Conservation (phyloP, 2,329 filamentous ascomycete genomes). For the Pyrenophora graminea region DNA sequence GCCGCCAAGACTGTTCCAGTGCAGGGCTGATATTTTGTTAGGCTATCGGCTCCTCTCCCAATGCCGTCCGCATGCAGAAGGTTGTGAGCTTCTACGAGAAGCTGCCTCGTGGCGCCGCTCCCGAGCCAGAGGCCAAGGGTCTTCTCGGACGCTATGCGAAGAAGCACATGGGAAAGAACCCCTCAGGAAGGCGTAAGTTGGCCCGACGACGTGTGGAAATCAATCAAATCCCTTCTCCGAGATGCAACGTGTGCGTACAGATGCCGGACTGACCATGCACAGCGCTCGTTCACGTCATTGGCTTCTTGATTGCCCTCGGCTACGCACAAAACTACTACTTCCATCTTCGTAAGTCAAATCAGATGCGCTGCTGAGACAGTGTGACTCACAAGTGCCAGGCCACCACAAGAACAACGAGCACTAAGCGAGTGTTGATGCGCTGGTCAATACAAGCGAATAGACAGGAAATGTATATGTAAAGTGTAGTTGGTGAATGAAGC, state of each 20-base stretch:
- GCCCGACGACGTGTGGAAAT: conserved; percentile 26
- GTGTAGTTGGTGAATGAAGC: conserved; percentile 44
- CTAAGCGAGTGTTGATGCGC: conserved; percentile 56
- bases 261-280: conserved; percentile 26
- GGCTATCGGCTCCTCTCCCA: conserved; percentile 92
- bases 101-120: conserved; percentile 89
- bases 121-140: conserved; percentile 79
- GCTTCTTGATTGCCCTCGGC: conserved; percentile 75
- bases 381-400: conserved; percentile 59
- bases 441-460: conserved; percentile 15
- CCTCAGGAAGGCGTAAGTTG: conserved; percentile 80
- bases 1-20: neutral
- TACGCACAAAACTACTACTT: conserved; percentile 99
- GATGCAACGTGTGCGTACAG: neutral
- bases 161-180: conserved; percentile 92
- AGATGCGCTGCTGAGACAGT: conserved; percentile 9
- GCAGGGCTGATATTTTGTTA: conserved; percentile 50
- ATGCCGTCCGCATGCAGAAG: conserved; percentile 96
- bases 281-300: conserved; percentile 90
- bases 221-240: neutral
- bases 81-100: conserved; percentile 99
- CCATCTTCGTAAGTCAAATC: conserved; percentile 82
- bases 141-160: conserved; percentile 84
- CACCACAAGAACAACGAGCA: conserved; percentile 99
- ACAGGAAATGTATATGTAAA: conserved; percentile 45